Evolutionary conservation across 2,329 filamentous ascomycete genomes (phyloP), one percentile per base, ranked within the genome.

Genomic region (Paecilomyces niveus): DNA sequence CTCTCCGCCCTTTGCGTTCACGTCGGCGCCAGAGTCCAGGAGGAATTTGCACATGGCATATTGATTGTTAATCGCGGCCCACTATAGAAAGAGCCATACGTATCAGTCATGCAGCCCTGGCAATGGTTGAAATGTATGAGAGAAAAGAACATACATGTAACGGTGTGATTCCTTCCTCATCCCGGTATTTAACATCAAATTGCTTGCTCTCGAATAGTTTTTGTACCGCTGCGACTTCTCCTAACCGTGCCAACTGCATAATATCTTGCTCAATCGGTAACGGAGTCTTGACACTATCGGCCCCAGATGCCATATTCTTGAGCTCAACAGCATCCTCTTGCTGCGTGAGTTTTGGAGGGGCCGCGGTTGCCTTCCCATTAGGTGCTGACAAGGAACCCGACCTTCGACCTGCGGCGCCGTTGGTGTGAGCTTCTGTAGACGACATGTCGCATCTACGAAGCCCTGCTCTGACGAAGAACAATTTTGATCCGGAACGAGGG

Each of bases 61-160:
- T 73, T 97, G 94, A 71, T 97, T 97, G 79, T 99, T 99, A 74
- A 99, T 97, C 39, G 95, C 91, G 53, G 94, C 94, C 94, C 94
- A 99, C 91, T 99, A 72, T 59, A 55, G 26, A 59, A 54, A 53
- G 35, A 57, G 58, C 54, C 39, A 66, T 62, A 58, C 56, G 56
- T 15, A 59, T 63, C 54, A 65, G 59, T 61, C 26, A 63, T 29
- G 7, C 13, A 26, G 29, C 13, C 24, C 8, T 49, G 26, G 3
- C 18, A 22, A 52, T 2, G 11, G 15, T 6, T n/a, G 55, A 21
- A 56, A 35, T 18, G n/a, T 1, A 51, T 33, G 31, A 35, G 45
- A 55, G 60, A 54, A 57, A 52, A 18, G 15, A 33, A 58, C 45
- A 31, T 53, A 97, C 93, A 81, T 97, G 94, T 74, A 99, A 78